Percentiles rank a stretch among this genome's conserved stretches.
Conservation (phyloP, 345 rosid genomes). For the Alliaria petiolata region DNA sequence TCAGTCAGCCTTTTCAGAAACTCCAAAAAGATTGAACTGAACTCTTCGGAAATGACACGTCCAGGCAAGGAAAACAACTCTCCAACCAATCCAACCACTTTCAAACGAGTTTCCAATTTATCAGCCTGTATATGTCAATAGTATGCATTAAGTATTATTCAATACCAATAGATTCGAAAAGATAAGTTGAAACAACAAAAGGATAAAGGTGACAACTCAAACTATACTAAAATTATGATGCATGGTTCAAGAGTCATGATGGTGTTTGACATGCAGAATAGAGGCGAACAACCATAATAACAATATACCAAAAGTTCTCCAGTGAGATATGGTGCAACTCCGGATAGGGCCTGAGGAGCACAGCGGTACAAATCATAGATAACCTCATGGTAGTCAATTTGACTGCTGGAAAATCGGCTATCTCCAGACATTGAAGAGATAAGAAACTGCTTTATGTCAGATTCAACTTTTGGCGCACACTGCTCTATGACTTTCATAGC, state of each 20-base stretch:
- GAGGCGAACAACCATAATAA: not conserved
- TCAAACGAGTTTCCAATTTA: constrained; percentile 77
- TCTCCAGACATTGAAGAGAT: constrained; percentile 90
- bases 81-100: constrained; percentile 84
- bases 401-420: constrained; percentile 42
- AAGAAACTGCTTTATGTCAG: constrained; percentile 79
- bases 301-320: constrained; percentile 91
- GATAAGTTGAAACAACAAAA: constrained; percentile 1
- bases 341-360: constrained; percentile 83
- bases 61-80: constrained; percentile 85
- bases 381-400: constrained; percentile 86
- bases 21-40: constrained; percentile 82
- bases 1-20: constrained; percentile 92
- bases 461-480: constrained; percentile 83
- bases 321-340: constrained; percentile 80
- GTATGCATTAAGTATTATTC: constrained; percentile 2
- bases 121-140: constrained; percentile 63
- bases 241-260: constrained; percentile 12
- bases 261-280: not conserved
- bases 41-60: constrained; percentile 53
- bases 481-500: constrained; percentile 86
- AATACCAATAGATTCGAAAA: constrained; percentile 2
- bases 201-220: not conserved
- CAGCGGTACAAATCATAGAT: constrained; percentile 75
- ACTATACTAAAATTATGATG: not conserved